Conservation (phyloP, 208 protist genomes). For the Tetramitus jugosus region DNA sequence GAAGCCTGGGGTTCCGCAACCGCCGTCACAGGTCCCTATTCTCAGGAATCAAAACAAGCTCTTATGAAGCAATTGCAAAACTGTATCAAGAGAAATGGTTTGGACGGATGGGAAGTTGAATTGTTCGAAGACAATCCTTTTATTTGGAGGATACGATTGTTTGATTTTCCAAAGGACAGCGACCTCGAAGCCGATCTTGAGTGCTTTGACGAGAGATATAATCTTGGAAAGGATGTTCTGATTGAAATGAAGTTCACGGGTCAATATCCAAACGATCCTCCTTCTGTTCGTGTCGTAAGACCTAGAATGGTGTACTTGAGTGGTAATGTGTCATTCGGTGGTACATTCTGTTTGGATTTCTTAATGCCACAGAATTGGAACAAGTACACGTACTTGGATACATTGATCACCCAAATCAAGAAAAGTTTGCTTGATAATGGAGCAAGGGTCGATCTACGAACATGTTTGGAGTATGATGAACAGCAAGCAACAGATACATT, state of each 20-base stretch:
- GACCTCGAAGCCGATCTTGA: neutral
- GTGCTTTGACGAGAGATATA: neutral
- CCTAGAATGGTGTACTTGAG: neutral
- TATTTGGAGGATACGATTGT: neutral
- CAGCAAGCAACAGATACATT: no score
- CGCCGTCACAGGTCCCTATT: no score
- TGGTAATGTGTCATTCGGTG: neutral
- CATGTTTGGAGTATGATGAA: neutral
- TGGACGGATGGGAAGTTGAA: neutral
- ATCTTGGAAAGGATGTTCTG: neutral
- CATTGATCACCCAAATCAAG: neutral
- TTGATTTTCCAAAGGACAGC: neutral
- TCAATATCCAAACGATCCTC: constrained; percentile 5
- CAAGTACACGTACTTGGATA: neutral
- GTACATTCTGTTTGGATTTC: neutral
- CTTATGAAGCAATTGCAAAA: neutral
- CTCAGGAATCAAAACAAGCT: neutral
- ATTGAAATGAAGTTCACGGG: neutral
- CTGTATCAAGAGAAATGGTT: neutral
- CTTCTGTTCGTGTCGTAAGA: neutral
- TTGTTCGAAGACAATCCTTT: neutral
- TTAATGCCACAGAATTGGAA: neutral
- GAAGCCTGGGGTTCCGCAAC: no score
- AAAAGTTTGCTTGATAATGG: neutral
- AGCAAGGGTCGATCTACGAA: neutral